Base-by-base conservation (phyloP, 495 filamentous ascomycete genomes). In the Lichenothelia convexa region DNA sequence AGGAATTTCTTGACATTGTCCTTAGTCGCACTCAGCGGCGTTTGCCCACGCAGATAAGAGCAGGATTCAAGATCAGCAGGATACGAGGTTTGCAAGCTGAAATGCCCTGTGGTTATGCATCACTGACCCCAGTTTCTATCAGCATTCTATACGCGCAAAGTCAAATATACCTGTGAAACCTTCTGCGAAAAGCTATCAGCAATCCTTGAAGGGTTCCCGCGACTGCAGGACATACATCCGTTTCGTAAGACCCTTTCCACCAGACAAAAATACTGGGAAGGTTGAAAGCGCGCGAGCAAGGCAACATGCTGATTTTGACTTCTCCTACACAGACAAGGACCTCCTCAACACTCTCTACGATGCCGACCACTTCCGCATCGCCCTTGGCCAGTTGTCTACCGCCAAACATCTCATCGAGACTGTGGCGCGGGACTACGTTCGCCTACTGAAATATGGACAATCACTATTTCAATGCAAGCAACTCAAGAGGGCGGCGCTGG, bases 161-260 rank as follows among this genome's bases (percentile, higher is more conserved):
- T 95, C 68, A 97, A 95, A 57, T 95, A 80, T 56, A 95, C 89
- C n/a, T 75, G 87, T 51, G 86, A 94, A 60, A 94, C 89, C 29
- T 94, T 94, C 58, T 72, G 73, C 36, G 89, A 97, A 47, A 93
- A 95, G 62, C 73, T 97, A 40, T 74, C 70, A 42, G 65, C 73
- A 21, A 93, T 93, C 50, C 70, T 94, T 40, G 78, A 87, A 56
- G 85, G 81, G 48, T 97, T 97, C 52, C 89, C 89, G 21, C 65
- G 84, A n/a, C 64, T 97, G 22, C 73, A 82, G 44, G 89, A 97
- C 50, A 87, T 94, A 55, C 89, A 97, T 55, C 89, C 89, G 29
- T 97, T 97, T 67, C 89, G 80, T 67, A 71, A 69, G 61, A 60
- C 61, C 54, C 64, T 49, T 56, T 62, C 42, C 63, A 64, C 43